Percentiles rank a stretch among this genome's conserved stretches.
phyloP scores from a whole-genome alignment of 2,329 filamentous ascomycete genomes.

The Epichloe uncinata region DNA sequence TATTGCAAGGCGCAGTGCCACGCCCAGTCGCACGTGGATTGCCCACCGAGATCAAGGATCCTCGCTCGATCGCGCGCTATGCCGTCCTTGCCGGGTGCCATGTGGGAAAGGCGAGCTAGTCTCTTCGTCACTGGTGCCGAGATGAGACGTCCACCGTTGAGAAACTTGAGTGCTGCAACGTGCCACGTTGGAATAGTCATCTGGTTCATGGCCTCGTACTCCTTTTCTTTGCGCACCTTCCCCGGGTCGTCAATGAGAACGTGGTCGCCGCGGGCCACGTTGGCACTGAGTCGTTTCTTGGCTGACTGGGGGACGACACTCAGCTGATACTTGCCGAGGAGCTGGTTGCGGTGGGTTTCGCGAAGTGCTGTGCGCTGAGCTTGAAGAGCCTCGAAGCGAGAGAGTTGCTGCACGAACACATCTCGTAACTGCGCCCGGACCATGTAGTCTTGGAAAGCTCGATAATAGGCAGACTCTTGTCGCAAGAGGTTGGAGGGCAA shows the following conservation, averaged over 20 bases:
- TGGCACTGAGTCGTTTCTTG: constrained; percentile 58
- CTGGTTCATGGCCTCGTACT: constrained; percentile 67
- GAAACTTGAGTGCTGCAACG: constrained; percentile 44
- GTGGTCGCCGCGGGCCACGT: constrained; percentile 61
- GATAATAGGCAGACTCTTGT: constrained; percentile 71
- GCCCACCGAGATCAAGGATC: constrained; percentile 77
- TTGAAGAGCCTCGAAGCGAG: constrained; percentile 81
- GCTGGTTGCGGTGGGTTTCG: constrained; percentile 61
- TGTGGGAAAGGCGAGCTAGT: constrained; percentile 40
- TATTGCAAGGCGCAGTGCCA: constrained; percentile 86
- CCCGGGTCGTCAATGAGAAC: constrained; percentile 49
- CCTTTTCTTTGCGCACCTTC: constrained; percentile 56
- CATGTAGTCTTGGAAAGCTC: constrained; percentile 66
- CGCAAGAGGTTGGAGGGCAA: constrained; percentile 39
- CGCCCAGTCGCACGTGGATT: constrained; percentile 82
- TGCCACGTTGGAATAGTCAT: constrained; percentile 49
- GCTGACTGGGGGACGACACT: constrained; percentile 53
- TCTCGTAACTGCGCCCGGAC: constrained; percentile 55
- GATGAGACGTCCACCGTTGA: constrained; percentile 52
- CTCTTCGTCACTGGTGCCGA: constrained; percentile 50
- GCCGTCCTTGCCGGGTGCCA: constrained; percentile 30
- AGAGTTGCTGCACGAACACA: constrained; percentile 70
- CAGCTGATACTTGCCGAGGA: constrained; percentile 76
- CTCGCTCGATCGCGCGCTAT: constrained; percentile 40
- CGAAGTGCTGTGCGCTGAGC: constrained; percentile 64